Conservation (phyloP, 768 basidiomycete species). For the Serendipita indica region DNA sequence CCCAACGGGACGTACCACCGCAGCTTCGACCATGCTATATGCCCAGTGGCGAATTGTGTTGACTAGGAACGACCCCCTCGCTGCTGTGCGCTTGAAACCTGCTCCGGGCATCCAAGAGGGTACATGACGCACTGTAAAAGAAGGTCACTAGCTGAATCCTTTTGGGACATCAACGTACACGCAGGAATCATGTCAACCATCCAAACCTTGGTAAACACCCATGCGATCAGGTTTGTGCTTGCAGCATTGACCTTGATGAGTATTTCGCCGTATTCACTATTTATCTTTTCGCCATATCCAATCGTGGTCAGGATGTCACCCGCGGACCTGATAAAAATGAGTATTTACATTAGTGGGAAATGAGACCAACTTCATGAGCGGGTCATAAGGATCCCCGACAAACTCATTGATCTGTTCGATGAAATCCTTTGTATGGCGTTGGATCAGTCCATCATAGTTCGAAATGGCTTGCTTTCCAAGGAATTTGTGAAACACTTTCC, state of each 20-base stretch:
- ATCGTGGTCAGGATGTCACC: background rate
- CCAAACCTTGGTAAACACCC: slow-evolving; percentile 1
- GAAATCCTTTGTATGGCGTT: background rate
- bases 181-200: background rate
- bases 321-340: background rate
- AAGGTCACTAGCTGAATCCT: background rate
- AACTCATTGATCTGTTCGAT: background rate
- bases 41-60: background rate
- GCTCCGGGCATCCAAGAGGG: slow-evolving; percentile 57
- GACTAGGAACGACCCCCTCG: background rate
- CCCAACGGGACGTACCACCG: background rate
- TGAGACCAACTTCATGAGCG: background rate
- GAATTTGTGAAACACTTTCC: background rate
- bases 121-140: slow-evolving; percentile 28
- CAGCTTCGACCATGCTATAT: background rate
- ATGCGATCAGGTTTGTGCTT: background rate
- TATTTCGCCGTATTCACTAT: background rate
- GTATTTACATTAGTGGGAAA: background rate
- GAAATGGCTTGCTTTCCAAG: background rate
- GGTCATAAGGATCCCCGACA: background rate
- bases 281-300: background rate
- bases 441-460: background rate
- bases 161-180: background rate
- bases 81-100: slow-evolving; percentile 37
- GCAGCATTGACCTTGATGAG: background rate